A percentile compares a stretch with the other conserved stretches of the same genome.
These are phyloP conservation scores for Globisporangium splendens DNA, from an alignment of 352 stramenopile species.

Conservation along the genomic window DNA sequence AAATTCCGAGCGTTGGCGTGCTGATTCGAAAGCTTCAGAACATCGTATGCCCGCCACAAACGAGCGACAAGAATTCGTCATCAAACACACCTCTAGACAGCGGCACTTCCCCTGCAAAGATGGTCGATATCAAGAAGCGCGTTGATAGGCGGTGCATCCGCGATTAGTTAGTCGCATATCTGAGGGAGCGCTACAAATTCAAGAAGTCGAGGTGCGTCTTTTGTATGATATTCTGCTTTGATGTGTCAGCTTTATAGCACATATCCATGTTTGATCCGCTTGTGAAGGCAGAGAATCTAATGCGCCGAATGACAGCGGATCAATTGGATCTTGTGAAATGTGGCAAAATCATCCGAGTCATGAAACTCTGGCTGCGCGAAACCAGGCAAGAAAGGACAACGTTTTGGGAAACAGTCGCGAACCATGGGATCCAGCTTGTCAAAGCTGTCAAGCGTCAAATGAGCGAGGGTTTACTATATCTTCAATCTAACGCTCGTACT, in stretches of 20 bases:
- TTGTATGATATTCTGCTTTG: neutral
- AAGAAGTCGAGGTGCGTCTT: constrained; percentile 24
- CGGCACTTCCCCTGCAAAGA: constrained; percentile 7
- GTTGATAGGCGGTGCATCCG: constrained; percentile 35
- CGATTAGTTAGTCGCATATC: constrained; percentile 37
- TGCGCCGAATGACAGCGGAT: constrained; percentile 29
- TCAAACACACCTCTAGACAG: neutral
- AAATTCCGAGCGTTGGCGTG: constrained; percentile 18
- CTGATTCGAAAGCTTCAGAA: constrained; percentile 33
- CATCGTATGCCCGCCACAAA: constrained; percentile 11
- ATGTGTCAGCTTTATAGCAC: neutral
- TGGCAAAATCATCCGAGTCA: constrained; percentile 45
- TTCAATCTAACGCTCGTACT: constrained; percentile 8
- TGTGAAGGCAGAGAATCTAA: constrained; percentile 29
- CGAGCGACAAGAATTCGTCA: neutral
- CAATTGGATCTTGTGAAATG: constrained; percentile 42
- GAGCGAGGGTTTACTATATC: constrained; percentile 1
- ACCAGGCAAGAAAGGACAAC: constrained; percentile 22
- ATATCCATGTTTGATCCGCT: neutral
- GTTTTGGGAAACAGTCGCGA: constrained; percentile 35
- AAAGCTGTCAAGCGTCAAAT: constrained; percentile 19
- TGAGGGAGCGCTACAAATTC: constrained; percentile 32
- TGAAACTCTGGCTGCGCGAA: constrained; percentile 36
- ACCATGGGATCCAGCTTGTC: constrained; percentile 12
- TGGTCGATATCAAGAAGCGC: constrained; percentile 28